A percentile compares a stretch with the other conserved stretches of the same genome.
Conservation (phyloP, 495 filamentous ascomycete species). For the Tuber microsphaerosporum region DNA sequence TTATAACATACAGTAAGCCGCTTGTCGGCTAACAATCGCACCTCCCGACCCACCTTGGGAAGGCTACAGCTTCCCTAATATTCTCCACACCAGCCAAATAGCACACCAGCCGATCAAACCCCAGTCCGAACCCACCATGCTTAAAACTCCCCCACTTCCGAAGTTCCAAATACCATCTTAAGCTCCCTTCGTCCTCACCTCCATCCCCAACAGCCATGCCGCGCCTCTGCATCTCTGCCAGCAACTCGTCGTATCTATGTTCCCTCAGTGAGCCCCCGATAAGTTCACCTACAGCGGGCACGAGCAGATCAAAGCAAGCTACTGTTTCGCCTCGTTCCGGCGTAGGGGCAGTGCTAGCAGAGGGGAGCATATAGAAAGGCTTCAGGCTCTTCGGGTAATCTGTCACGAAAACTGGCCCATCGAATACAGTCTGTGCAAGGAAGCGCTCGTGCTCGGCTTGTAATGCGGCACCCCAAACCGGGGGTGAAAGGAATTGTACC, state of each 20-base stretch:
- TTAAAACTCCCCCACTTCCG: slow-evolving; percentile 87
- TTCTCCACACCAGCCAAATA: slow-evolving; percentile 80
- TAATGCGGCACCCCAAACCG: slow-evolving; percentile 65
- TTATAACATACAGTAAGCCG: not conserved
- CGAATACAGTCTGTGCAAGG: slow-evolving; percentile 64
- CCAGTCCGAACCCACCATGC: slow-evolving; percentile 93
- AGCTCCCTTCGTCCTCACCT: slow-evolving; percentile 47
- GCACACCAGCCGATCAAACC: slow-evolving; percentile 81
- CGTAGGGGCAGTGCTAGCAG: slow-evolving; percentile 15
- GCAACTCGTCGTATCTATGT: slow-evolving; percentile 64
- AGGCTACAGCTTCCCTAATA: slow-evolving; percentile 78
- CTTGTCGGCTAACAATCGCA: slow-evolving; percentile 66
- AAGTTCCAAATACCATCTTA: slow-evolving; percentile 93
- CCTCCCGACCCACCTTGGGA: slow-evolving; percentile 82
- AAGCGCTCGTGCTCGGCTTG: slow-evolving; percentile 91
- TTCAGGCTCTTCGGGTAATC: slow-evolving; percentile 81
- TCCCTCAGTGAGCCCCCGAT: slow-evolving; percentile 91
- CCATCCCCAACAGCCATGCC: slow-evolving; percentile 41
- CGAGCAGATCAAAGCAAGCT: slow-evolving; percentile 89
- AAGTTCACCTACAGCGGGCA: slow-evolving; percentile 83
- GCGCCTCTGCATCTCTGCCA: slow-evolving; percentile 63
- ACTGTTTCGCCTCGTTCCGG: slow-evolving; percentile 52
- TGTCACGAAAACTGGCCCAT: slow-evolving; percentile 78
- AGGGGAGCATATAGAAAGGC: slow-evolving; percentile 83
- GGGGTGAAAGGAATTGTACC: slow-evolving; percentile 57